Evolutionary conservation across 306 rosid genomes (phyloP).

Genomic region (Cicer chorassanicum): DNA sequence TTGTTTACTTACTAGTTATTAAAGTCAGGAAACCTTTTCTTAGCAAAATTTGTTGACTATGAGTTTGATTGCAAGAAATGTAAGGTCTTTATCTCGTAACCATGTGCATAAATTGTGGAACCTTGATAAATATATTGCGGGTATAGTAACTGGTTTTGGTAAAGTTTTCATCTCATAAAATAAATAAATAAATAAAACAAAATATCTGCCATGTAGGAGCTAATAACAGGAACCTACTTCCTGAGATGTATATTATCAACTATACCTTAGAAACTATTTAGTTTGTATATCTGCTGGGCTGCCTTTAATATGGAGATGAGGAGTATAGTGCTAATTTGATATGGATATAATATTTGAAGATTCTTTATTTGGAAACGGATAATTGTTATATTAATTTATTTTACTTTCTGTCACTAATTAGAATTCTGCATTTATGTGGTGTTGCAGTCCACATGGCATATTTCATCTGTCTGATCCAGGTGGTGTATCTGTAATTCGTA

Average conservation of each 20-base stretch:
- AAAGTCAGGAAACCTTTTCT: neutral
- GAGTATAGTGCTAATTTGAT: slow-evolving; percentile 2
- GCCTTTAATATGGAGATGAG: neutral
- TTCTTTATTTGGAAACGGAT: neutral
- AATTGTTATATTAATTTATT: slow-evolving; percentile 29
- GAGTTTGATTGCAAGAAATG: neutral
- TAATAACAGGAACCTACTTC: neutral
- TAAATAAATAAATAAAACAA: neutral
- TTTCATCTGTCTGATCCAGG: slow-evolving; percentile 95
- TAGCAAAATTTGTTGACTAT: neutral
- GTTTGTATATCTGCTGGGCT: neutral
- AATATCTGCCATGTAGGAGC: neutral
- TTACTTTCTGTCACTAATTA: slow-evolving; percentile 34
- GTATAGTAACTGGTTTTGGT: neutral
- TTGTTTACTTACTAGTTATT: neutral
- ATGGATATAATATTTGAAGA: neutral
- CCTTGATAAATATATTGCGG: neutral
- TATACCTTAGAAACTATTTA: neutral
- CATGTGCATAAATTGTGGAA: neutral
- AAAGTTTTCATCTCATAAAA: neutral
- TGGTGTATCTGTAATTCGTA: slow-evolving; percentile 87
- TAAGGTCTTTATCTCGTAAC: neutral
- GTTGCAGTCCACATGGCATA: slow-evolving; percentile 94
- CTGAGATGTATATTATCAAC: too few relatives aligned
- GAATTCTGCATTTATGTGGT: slow-evolving; percentile 41